Evolutionary conservation across 140 eudicot species (phyloP), one percentile per base, ranked within the genome.

Genomic region (Eryngium alpinum): DNA sequence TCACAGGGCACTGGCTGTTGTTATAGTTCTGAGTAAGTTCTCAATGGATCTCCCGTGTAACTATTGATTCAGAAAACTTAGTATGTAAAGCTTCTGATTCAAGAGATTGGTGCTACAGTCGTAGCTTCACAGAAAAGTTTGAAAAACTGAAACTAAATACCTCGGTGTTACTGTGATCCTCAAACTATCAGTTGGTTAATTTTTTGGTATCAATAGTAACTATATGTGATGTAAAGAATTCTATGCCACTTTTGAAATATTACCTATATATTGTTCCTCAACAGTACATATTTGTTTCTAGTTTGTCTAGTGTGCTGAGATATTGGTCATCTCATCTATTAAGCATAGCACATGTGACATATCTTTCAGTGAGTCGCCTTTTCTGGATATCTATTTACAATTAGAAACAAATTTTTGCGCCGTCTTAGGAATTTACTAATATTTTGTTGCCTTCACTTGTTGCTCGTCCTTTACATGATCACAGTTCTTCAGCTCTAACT

Each of bases 341-440:
- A 11, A 13, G 34, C 13, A 34, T 66, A 12, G 24, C 12, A 69
- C 19, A 4, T 28, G 32, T 6, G 2, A 69, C 74, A 38, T 15
- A 15, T 29, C 31, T 72, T 71, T 33, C 10, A n/a, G 18, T 12
- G 10, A 21, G 15, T 19, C 19, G 34, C 0, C 24, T 72, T 38
- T 21, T 18, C 52, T 32, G 22, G 44, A 14, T 74, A 31, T 46
- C 16, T 49, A 14, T 25, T 49, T 38, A 38, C 46, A 44, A 18
- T 10, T 50, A 53, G 38, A 33, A 79, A 22, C 60, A 52, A 15
- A 50, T 77, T 75, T 33, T 27, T 14, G 29, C 25, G 17, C 50
- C 78, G 85, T 80, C 82, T 57, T 73, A 95, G 99, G 99, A 95
- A 82, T 92, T 95, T 67, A 91, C 92, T 38, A 38, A 38, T 38